A percentile compares a stretch with the other conserved stretches of the same genome.
phyloP scores from a whole-genome alignment of 2,329 filamentous ascomycete species.

The Exophiala dermatitidis region DNA sequence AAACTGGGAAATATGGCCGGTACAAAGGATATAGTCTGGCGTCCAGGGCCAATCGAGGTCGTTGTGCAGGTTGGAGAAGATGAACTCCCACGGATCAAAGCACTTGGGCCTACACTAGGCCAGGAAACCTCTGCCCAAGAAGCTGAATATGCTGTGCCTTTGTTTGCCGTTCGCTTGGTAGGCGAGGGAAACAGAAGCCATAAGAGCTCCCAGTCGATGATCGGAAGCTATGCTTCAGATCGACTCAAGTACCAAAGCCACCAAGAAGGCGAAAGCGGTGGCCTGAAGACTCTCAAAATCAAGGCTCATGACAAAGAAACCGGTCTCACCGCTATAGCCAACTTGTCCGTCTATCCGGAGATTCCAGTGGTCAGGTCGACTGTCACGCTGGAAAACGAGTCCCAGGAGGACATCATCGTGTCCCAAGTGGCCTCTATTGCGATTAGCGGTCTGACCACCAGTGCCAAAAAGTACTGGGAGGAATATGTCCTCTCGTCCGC shows the following conservation, averaged over 20 bases:
- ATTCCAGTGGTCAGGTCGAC: neutral
- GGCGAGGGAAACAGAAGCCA: neutral
- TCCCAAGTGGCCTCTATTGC: constrained; percentile 28
- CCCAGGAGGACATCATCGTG: constrained; percentile 11
- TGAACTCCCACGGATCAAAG: no score
- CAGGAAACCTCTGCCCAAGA: no score
- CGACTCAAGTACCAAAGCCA: neutral
- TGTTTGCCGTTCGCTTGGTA: neutral
- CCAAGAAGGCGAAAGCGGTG: neutral
- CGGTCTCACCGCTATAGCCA: neutral
- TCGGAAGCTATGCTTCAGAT: neutral
- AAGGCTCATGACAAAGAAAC: neutral
- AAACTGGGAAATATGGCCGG: no score
- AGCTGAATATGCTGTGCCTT: neutral
- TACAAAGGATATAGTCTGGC: no score
- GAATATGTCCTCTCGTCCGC: constrained; percentile 27
- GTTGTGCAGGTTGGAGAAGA: no score
- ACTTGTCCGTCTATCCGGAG: neutral
- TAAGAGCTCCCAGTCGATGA: neutral
- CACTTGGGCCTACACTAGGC: no score
- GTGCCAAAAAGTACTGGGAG: constrained; percentile 22
- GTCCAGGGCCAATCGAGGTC: no score
- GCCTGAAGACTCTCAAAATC: neutral
- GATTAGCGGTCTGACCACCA: constrained; percentile 24
- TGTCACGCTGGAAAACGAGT: constrained; percentile 26